A percentile compares a stretch with the other conserved stretches of the same genome.
These are phyloP conservation scores for Wickerhamiella parazyma DNA, from an alignment of 805 yeast genomes.

Conservation along the genomic window DNA sequence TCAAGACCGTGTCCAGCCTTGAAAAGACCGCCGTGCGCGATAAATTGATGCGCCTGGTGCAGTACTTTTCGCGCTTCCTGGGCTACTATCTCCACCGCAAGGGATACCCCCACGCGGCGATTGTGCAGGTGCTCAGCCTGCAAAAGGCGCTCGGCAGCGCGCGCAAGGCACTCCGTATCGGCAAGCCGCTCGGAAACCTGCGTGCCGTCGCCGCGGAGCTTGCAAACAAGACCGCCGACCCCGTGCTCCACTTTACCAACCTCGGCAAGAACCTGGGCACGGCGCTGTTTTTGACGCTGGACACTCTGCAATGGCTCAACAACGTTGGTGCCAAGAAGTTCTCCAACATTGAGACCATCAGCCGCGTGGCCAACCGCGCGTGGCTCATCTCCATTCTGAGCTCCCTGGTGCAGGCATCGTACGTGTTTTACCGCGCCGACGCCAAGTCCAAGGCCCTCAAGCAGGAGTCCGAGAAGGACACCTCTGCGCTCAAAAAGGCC, in stretches of 20 bases:
- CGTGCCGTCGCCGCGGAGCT: conserved; percentile 53
- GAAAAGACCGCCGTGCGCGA: conserved; percentile 51
- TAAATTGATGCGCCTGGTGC: conserved; percentile 62
- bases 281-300: conserved; percentile 26
- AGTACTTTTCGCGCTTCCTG: conserved; percentile 66
- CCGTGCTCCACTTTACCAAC: conserved; percentile 34
- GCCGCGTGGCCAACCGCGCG: conserved; percentile 27
- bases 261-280: conserved; percentile 26
- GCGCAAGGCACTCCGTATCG: conserved; percentile 72
- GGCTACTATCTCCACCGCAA: conserved; percentile 44
- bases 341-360: conserved; percentile 14
- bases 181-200: conserved; percentile 62
- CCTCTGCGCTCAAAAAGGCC: conserved; percentile 30
- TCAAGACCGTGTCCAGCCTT: conserved; percentile 13
- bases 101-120: conserved; percentile 38
- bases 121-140: conserved; percentile 39
- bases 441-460: conserved; percentile 23
- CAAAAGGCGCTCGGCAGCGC: conserved; percentile 52
- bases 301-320: conserved; percentile 25
- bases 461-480: conserved; percentile 19
- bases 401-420: conserved; percentile 45
- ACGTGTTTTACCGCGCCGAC: conserved; percentile 37
- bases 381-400: conserved; percentile 66
- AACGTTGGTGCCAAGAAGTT: conserved; percentile 26
- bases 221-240: conserved; percentile 59